Evolutionary conservation across 129 eudicot genomes (phyloP), one percentile per base, ranked within the genome.

Genomic region (Artemisia tridentata): DNA sequence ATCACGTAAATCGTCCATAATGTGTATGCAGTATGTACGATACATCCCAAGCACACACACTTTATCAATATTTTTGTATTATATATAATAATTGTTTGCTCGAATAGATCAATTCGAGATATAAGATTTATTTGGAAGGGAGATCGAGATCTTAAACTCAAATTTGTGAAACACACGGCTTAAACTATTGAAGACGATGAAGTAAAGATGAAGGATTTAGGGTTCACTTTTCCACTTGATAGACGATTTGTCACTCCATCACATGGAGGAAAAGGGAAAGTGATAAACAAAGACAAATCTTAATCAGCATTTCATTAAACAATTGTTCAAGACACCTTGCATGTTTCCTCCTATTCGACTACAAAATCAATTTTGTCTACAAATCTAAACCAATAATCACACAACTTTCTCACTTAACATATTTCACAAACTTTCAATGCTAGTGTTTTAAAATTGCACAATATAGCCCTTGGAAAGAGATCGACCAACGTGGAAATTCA

Each of bases 211-310:
- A 77, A 77, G 81, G 76, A 63, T 53, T 77, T 52, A 62, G 76
- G 76, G 76, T 27, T 62, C 66, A 63, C 80, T 77, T 76, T 76
- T 69, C 75, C 71, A 69, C 59, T 77, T 70, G 72, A 63, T 54
- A 63, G 65, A 52, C 65, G 81, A 70, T 70, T 70, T 77, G 69
- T 62, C 76, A 70, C 81, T 77, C 76, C 80, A 51, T 77, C 81
- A 77, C 81, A 70, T 77, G 81, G 66, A 63, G 48, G 58, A 64
- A 69, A 77, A 71, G 66, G 13, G 21, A 70, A 77, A 77, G 72
- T 3, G 76, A 45, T 57, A 75, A 63, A 75, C 79, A 66, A 77
- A 77, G 75, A 77, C 81, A 77, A 62, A 77, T 69, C 41, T 38
- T 62, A 63, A 63, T 77, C 54, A 69, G 62, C 50, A 11, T 50